Evolutionary conservation across 169 alveolate species (phyloP).

Genomic region (Plasmodium gallinaceum): DNA sequence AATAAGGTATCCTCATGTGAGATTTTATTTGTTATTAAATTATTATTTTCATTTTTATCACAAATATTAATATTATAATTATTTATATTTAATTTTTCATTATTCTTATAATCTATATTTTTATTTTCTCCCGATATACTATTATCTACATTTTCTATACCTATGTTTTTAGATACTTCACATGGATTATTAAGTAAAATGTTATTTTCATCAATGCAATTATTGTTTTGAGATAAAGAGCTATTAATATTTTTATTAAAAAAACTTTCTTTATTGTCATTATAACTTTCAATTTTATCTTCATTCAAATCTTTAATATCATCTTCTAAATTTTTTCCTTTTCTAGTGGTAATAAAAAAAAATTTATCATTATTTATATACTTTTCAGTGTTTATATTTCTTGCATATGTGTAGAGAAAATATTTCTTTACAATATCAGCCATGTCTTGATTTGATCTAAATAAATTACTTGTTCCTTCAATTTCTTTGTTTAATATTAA

Average conservation of each 20-base stretch:
- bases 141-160: no score
- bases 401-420: conserved; percentile 73
- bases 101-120: no score
- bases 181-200: neutral
- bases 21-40: no score
- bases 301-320: neutral
- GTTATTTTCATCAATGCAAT: neutral
- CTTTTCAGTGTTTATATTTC: conserved; percentile 31
- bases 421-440: conserved; percentile 74
- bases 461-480: conserved; percentile 74
- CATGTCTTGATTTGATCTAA: conserved; percentile 81
- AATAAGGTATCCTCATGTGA: no score
- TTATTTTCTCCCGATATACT: no score
- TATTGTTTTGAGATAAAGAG: neutral
- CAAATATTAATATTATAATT: no score
- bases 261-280: neutral
- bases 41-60: no score
- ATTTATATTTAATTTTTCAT: no score
- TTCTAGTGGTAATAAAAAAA: neutral
- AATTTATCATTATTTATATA: neutral
- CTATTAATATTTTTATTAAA: neutral
- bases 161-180: no score
- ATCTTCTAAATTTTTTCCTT: neutral
- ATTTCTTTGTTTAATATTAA: conserved; percentile 25
- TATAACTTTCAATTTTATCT: no score